These are phyloP conservation scores for Phytophthora megakarya DNA, from an alignment of 352 stramenopile species.

Conservation along the genomic window DNA sequence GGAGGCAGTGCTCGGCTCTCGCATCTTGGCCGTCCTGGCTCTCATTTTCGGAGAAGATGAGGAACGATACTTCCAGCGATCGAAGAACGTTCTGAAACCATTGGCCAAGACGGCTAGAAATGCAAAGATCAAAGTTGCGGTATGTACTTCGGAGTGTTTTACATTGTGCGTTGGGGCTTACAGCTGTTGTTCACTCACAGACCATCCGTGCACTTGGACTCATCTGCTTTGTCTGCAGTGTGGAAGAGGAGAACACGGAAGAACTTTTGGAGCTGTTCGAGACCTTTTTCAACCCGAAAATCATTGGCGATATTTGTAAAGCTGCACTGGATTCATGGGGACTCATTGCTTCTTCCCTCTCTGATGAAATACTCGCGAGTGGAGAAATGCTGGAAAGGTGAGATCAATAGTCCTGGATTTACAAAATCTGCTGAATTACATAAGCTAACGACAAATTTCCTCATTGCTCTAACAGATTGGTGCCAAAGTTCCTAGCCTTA, in stretches of 20 bases:
- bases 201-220: constrained; percentile 72
- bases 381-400: constrained; percentile 71
- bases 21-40: constrained; percentile 74
- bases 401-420: constrained; percentile 1
- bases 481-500: constrained; percentile 73
- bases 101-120: constrained; percentile 70
- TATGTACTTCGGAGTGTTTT: constrained; percentile 25
- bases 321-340: constrained; percentile 78
- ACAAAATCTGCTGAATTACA: neutral
- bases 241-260: constrained; percentile 77
- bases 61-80: constrained; percentile 77
- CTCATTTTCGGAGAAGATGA: constrained; percentile 79
- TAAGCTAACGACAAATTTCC: constrained; percentile 1
- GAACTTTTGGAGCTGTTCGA: constrained; percentile 68
- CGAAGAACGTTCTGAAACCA: constrained; percentile 71
- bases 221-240: constrained; percentile 78
- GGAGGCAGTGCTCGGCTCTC: constrained; percentile 67
- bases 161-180: neutral
- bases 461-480: constrained; percentile 40
- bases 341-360: constrained; percentile 64
- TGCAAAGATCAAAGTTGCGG: constrained; percentile 65
- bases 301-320: constrained; percentile 63
- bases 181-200: constrained; percentile 29
- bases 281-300: constrained; percentile 74
- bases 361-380: constrained; percentile 53